phyloP scores from a whole-genome alignment of 2,329 filamentous ascomycete genomes.

The Ascochyta clinopodiicola region DNA sequence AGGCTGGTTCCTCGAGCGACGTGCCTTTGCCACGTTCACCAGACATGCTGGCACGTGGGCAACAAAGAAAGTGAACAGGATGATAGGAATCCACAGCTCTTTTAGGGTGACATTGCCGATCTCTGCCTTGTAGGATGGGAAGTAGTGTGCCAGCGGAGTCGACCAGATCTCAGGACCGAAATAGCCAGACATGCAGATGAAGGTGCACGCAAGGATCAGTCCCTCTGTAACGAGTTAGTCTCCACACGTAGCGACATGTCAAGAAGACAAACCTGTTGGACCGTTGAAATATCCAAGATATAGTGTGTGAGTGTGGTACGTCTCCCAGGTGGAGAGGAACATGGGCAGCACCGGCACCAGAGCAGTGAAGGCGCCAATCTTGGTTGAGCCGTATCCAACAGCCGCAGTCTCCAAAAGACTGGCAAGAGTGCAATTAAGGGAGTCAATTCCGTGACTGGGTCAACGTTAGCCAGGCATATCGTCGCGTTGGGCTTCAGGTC shows the following conservation, averaged over 20 bases:
- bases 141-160: constrained; percentile 68
- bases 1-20: constrained; percentile 73
- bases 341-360: constrained; percentile 91
- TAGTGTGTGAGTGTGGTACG: constrained; percentile 96
- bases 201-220: constrained; percentile 80
- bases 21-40: constrained; percentile 80
- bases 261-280: constrained; percentile 66
- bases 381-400: constrained; percentile 86
- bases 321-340: constrained; percentile 99
- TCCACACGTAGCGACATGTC: not conserved
- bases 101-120: constrained; percentile 79
- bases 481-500: constrained; percentile 30
- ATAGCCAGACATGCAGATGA: constrained; percentile 87
- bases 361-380: constrained; percentile 87
- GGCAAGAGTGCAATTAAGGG: constrained; percentile 92
- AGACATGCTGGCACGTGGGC: constrained; percentile 88
- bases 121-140: constrained; percentile 52
- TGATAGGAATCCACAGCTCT: constrained; percentile 81
- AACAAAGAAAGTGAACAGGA: constrained; percentile 55
- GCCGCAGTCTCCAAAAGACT: constrained; percentile 90
- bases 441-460: constrained; percentile 87
- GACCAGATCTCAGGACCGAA: constrained; percentile 91
- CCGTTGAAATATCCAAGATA: constrained; percentile 98
- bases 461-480: constrained; percentile 29
- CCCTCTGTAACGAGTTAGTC: constrained; percentile 65